Evolutionary conservation across 2,329 filamentous ascomycete species (phyloP), one percentile per base, ranked within the genome.

Genomic region (Clarireedia sp.): DNA sequence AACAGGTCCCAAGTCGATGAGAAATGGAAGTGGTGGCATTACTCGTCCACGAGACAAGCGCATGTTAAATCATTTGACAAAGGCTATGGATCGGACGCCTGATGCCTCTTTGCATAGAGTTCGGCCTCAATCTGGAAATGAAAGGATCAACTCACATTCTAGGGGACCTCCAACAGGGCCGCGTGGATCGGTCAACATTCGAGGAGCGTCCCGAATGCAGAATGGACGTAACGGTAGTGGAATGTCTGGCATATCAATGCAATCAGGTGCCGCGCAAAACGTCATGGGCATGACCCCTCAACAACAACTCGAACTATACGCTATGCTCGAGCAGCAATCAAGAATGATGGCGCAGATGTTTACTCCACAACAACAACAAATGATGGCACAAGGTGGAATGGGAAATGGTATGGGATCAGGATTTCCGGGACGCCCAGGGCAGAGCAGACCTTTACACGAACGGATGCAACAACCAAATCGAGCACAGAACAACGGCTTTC

Each of bases 1-100:
- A 9, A 97, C 90, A 51, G 94, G 92, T 55, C 94, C 94, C 17
- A 94, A 91, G 70, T 90, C 91, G 36, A 96, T 97, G 90, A 87
- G 94, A 67, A 89, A 87, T 69, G 82, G 82, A 53, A 72, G 68
- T 53, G 72, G 65, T 57, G 68, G 57, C 67, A 43, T 54, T 19
- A 71, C 44, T 68, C 77, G 78, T 54, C 79, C 82, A 21, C 83
- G 89, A 62, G 87, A 88, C 57, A 90, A 90, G 70, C 83, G 89
- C 59, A 84, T 96, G 77, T 78, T 96, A 55, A 89, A 90, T 49
- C 90, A 96, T 63, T 81, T 95, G 68, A 84, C 86, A 68, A 89
- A 89, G 66, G 83, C 85, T 14, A 85, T 96, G 82, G 89, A 95
- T 65, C 85, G 92, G 59, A 77, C 79, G 37, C 76, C 77, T 62